Conservation (phyloP, 495 filamentous ascomycete genomes). For the Aspergillus sparsus region DNA sequence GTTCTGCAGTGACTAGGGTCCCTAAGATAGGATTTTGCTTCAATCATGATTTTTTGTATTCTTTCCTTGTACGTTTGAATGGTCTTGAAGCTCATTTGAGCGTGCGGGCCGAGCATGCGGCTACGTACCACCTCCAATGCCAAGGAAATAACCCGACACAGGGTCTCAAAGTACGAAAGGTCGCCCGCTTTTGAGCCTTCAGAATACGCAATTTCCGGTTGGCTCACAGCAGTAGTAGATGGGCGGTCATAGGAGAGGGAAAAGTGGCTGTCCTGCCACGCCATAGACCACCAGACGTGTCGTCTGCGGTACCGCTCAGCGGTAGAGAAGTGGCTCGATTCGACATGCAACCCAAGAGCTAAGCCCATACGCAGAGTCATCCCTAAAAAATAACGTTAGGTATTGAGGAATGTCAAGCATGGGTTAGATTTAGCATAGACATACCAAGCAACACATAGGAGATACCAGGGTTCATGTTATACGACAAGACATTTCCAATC, state of each 20-base stretch:
- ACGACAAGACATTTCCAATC: conserved; percentile 61
- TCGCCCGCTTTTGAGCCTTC: conserved; percentile 44
- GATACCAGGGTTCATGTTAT: conserved; percentile 66
- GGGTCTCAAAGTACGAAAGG: conserved; percentile 53
- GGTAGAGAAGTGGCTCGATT: conserved; percentile 50
- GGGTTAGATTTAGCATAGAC: background rate
- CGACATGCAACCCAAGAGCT: conserved; percentile 57
- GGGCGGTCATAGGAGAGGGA: conserved; percentile 61
- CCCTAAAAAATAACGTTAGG: conserved; percentile 30
- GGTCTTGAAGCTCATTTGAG: conserved; percentile 42
- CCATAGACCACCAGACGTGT: conserved; percentile 59
- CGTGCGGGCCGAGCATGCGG: conserved; percentile 50
- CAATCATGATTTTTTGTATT: conserved; percentile 52
- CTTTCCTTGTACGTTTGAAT: conserved; percentile 54
- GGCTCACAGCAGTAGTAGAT: conserved; percentile 52
- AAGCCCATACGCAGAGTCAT: conserved; percentile 61
- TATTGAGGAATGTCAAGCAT: background rate
- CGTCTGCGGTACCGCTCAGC: conserved; percentile 42
- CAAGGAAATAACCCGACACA: conserved; percentile 54
- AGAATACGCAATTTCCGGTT: conserved; percentile 49
- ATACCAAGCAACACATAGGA: conserved; percentile 57
- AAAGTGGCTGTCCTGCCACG: conserved; percentile 64
- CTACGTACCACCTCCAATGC: conserved; percentile 58
- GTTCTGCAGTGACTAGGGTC: conserved; percentile 51
- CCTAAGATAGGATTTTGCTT: conserved; percentile 54